Conservation (phyloP, 2,329 filamentous ascomycete species). For the Fusarium nodosum region DNA sequence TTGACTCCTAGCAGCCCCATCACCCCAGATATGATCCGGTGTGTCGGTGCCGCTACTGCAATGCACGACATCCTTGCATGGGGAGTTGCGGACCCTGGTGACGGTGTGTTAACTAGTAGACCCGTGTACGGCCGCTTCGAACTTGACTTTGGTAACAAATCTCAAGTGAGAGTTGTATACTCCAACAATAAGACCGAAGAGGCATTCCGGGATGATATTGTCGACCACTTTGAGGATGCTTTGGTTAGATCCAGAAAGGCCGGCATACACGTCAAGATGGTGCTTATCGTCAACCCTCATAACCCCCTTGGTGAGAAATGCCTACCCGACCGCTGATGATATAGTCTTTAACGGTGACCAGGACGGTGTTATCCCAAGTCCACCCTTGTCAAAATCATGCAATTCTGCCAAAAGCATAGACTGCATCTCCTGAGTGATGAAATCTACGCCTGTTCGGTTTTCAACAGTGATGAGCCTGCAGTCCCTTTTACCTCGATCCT, state of each 20-base stretch:
- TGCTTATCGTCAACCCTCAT: conserved; percentile 67
- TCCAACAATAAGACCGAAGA: conserved; percentile 59
- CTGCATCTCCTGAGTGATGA: conserved; percentile 71
- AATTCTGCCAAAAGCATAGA: conserved; percentile 62
- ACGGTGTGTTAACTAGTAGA: conserved; percentile 57
- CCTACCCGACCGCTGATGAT: neutral
- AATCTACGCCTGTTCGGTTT: conserved; percentile 68
- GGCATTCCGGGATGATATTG: conserved; percentile 59
- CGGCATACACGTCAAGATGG: conserved; percentile 58
- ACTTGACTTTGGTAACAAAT: conserved; percentile 61
- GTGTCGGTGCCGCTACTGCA: conserved; percentile 55
- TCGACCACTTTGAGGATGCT: conserved; percentile 62
- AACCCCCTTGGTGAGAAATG: conserved; percentile 62
- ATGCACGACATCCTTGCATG: conserved; percentile 59
- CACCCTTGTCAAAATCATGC: conserved; percentile 60
- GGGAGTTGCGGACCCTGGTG: conserved; percentile 55
- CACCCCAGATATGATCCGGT: conserved; percentile 51
- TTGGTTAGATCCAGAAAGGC: conserved; percentile 52
- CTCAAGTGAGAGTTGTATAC: conserved; percentile 61
- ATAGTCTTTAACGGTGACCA: conserved; percentile 38
- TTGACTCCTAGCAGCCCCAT: conserved; percentile 53
- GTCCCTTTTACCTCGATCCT: conserved; percentile 63
- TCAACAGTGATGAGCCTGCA: conserved; percentile 53
- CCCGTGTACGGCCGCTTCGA: conserved; percentile 65
- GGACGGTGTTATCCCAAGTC: conserved; percentile 60